Evolutionary conservation across 2,329 filamentous ascomycete species (phyloP), one percentile per base, ranked within the genome.

Genomic region (Metarhizium robertsii): DNA sequence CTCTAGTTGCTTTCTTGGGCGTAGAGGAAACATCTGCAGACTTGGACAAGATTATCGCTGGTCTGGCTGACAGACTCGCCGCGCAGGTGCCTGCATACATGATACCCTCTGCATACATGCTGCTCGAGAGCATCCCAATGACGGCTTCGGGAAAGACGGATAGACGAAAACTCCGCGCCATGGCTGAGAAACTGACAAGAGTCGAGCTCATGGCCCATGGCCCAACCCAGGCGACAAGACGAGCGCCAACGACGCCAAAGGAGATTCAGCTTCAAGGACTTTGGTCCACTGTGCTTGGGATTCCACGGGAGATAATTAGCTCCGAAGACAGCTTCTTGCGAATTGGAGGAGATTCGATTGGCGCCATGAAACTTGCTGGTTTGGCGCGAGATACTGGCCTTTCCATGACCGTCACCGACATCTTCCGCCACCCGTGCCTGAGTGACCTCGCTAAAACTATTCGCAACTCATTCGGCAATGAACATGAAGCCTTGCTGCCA

Each of bases 381-480:
- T 64, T 66, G 34, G 71, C 72, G 4, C 65, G 70, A 53, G 64
- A 60, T 2, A 57, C 59, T 4, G 67, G 65, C 13, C 56, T 76
- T 10, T 57, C 64, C 1, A 59, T 77, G 14, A 73, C 70, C 2
- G 74, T 77, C 0, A 68, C 68, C 14, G 67, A 66, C 47, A 69
- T 74, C 38, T 75, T 77, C 54, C 50, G 38, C 36, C 42, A 56
- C 29, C 59, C 60, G 11, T 49, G 49, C 30, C 50, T 58, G 4
- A 25, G 30, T 13, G 45, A 54, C 16, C 51, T 51, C 20, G 53
- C 53, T n/a, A 43, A 10, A 16, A 47, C 38, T 11, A n/a, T 45
- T 50, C 32, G 29, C 38, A 25, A 32, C 25, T n/a, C 45, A 50
- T 20, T 34, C 16, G 48, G n/a, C 43, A 2, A 29, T 34, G 16